Evolutionary conservation across 2,329 filamentous ascomycete genomes (phyloP).

Genomic region (Cladosporium sp.): DNA sequence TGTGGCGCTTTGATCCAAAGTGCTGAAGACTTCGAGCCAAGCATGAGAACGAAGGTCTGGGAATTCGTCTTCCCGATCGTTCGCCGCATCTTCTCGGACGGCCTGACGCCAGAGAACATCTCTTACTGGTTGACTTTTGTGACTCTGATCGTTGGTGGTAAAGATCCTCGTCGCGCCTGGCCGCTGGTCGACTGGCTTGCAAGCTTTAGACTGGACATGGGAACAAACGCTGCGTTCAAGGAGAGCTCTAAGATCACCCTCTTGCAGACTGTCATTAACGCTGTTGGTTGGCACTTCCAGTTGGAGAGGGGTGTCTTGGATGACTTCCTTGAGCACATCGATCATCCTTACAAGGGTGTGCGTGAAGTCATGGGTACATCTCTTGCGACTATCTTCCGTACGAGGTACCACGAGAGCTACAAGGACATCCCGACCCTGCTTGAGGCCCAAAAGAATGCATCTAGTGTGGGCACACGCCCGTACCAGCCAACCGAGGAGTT

Average conservation of each 20-base stretch:
- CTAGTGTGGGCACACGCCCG: slow-evolving; percentile 77
- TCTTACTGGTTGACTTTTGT: slow-evolving; percentile 94
- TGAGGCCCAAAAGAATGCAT: slow-evolving; percentile 70
- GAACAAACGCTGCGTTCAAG: slow-evolving; percentile 95
- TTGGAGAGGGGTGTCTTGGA: slow-evolving; percentile 80
- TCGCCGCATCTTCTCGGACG: slow-evolving; percentile 80
- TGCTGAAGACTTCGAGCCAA: slow-evolving; percentile 69
- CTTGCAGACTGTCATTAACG: slow-evolving; percentile 79
- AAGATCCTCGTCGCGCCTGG: slow-evolving; percentile 81
- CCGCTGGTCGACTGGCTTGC: slow-evolving; percentile 79
- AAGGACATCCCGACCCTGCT: slow-evolving; percentile 71
- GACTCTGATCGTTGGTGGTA: slow-evolving; percentile 79
- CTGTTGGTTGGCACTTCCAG: slow-evolving; percentile 94
- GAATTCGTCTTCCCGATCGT: slow-evolving; percentile 85
- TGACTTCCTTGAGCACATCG: slow-evolving; percentile 84
- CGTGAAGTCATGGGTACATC: slow-evolving; percentile 91
- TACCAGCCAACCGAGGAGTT: slow-evolving; percentile 77
- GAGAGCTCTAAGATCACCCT: slow-evolving; percentile 95
- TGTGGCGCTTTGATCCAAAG: slow-evolving; percentile 78
- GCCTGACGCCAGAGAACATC: slow-evolving; percentile 87
- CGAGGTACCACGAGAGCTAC: slow-evolving; percentile 91
- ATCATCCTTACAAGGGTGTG: slow-evolving; percentile 97
- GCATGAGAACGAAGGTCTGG: slow-evolving; percentile 75
- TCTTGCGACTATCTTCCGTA: slow-evolving; percentile 81
- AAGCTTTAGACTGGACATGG: slow-evolving; percentile 86